Evolutionary conservation across 2,329 filamentous ascomycete genomes (phyloP).

Genomic region (Aspergillus fischeri): DNA sequence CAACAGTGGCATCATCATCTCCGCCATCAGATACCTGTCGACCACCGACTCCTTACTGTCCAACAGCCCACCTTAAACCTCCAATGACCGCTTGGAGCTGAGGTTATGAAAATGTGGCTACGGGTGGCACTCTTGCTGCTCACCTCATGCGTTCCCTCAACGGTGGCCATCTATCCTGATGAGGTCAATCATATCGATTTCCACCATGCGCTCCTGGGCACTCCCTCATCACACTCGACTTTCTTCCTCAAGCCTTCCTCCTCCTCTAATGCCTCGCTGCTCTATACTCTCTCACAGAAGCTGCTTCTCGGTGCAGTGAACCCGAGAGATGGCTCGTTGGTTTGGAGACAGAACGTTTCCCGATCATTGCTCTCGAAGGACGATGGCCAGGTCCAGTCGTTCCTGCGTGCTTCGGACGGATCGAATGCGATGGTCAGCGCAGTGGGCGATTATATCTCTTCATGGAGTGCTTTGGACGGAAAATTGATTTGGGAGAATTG

Average conservation of each 20-base stretch:
- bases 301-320: constrained; percentile 83
- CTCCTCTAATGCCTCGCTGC: constrained; percentile 77
- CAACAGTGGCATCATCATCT: constrained; percentile 2
- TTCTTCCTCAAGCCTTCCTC: constrained; percentile 89
- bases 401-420: constrained; percentile 70
- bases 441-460: constrained; percentile 63
- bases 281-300: constrained; percentile 87
- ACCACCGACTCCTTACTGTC: constrained; percentile 9
- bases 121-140: constrained; percentile 36
- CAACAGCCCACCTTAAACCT: constrained; percentile 14
- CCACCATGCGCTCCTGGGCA: constrained; percentile 82
- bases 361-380: constrained; percentile 32
- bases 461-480: constrained; percentile 81
- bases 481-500: constrained; percentile 69
- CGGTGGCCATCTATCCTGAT: constrained; percentile 74
- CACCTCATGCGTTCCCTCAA: constrained; percentile 46
- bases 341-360: constrained; percentile 80
- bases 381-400: constrained; percentile 21
- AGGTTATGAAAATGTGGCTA: constrained; percentile 37
- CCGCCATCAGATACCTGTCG: not conserved
- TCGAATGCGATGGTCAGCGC: constrained; percentile 75
- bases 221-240: constrained; percentile 75
- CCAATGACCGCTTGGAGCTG: constrained; percentile 30
- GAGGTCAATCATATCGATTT: constrained; percentile 91
- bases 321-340: constrained; percentile 73